Evolutionary conservation across 495 filamentous ascomycete genomes (phyloP).

Genomic region (Ramalina intermedia): DNA sequence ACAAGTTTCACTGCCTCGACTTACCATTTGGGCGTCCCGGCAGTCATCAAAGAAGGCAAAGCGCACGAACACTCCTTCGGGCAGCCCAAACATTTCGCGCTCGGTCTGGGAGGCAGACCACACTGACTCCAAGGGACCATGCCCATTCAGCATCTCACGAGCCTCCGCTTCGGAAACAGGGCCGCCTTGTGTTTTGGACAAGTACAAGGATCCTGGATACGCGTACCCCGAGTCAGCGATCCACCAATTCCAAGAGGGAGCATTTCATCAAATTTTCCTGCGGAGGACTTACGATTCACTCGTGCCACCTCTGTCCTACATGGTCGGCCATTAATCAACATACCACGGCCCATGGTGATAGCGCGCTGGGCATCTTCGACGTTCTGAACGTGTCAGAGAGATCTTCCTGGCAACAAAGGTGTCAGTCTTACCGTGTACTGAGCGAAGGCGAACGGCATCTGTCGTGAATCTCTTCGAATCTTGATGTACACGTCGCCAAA

Average conservation of each 20-base stretch:
- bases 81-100: slow-evolving; percentile 22
- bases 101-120: slow-evolving; percentile 20
- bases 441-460: slow-evolving; percentile 50
- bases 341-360: slow-evolving; percentile 29
- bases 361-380: slow-evolving; percentile 34
- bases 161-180: slow-evolving; percentile 29
- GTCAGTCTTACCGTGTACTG: slow-evolving; percentile 40
- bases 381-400: slow-evolving; percentile 16
- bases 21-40: slow-evolving; percentile 22
- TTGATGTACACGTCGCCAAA: slow-evolving; percentile 47
- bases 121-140: slow-evolving; percentile 15
- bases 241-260: not conserved
- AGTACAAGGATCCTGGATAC: slow-evolving; percentile 31
- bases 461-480: slow-evolving; percentile 39
- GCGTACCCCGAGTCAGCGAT: not conserved
- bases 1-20: not conserved
- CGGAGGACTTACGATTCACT: slow-evolving; percentile 33
- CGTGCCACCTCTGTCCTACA: slow-evolving; percentile 43
- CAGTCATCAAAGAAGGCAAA: slow-evolving; percentile 29
- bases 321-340: slow-evolving; percentile 37
- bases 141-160: slow-evolving; percentile 19
- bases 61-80: slow-evolving; percentile 34
- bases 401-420: not conserved
- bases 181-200: slow-evolving; percentile 29
- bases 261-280: not conserved